phyloP scores from a whole-genome alignment of 371 early-diverging fungal genomes.

The Mucor racemosus region DNA sequence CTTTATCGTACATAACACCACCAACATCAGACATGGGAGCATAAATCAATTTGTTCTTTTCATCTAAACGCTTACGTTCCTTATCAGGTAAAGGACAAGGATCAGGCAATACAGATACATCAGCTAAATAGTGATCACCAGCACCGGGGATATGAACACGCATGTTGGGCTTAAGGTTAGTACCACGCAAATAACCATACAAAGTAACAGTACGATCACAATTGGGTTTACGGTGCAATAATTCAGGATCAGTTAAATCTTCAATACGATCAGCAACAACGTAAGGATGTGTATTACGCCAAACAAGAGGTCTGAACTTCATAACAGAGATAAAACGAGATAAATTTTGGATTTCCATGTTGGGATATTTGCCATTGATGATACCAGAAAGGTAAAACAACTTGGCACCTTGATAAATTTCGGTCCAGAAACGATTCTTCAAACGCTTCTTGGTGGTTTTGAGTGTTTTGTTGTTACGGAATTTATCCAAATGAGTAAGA shows the following conservation, averaged over 20 bases:
- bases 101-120: constrained; percentile 81
- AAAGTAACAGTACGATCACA: constrained; percentile 91
- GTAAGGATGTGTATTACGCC: constrained; percentile 96
- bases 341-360: constrained; percentile 91
- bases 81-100: constrained; percentile 96
- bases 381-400: constrained; percentile 95
- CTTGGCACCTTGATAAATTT: constrained; percentile 97
- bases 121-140: constrained; percentile 84
- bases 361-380: constrained; percentile 91
- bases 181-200: constrained; percentile 95
- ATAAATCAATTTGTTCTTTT: constrained; percentile 93
- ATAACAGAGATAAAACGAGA: constrained; percentile 96
- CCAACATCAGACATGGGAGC: constrained; percentile 99
- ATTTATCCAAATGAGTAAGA: constrained; percentile 93
- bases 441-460: constrained; percentile 90
- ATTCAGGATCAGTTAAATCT: constrained; percentile 93
- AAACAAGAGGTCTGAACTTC: constrained; percentile 96
- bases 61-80: constrained; percentile 84
- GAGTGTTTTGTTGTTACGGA: constrained; percentile 89
- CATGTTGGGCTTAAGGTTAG: constrained; percentile 82
- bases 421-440: constrained; percentile 99
- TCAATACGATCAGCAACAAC: constrained; percentile 95
- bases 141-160: constrained; percentile 95
- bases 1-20: constrained; percentile 98
- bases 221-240: constrained; percentile 78